Base-by-base conservation (phyloP, 179 eudicot genomes). In the Beta lomatogona region DNA sequence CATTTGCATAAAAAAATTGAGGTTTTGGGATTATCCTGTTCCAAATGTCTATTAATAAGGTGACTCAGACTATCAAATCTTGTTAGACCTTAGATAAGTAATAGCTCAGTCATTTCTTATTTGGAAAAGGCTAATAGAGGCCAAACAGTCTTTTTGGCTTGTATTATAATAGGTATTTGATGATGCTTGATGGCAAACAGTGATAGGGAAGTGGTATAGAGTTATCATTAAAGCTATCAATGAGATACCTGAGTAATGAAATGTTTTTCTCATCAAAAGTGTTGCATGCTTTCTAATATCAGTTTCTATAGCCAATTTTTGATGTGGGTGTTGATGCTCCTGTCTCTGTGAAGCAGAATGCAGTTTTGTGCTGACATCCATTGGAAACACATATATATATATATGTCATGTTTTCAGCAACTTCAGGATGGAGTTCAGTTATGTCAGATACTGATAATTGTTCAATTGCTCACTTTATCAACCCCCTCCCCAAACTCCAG, bases 341-440 rank as follows among this genome's bases (percentile, higher is more conserved):
- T 63, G 44, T 14, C 21, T 77, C 44, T 78, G 67, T 58, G 82
- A 67, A 68, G 64, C 50, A 54, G 63, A 48, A 68, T 58, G 31
- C 18, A 14, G 69, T 19, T 57, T 22, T 5, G 19, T 18, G 57
- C 18, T 69, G n/a, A 45, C n/a, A 7, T 21, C 13, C 54, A 70
- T 70, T 45, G 12, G 25, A 18, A 36, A 65, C 18, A 28, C 1
- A 28, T 28, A 28, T 28, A 60, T 36, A 28, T 28, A 2, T 28
- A 28, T 28, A 1, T 28, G 31, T 28, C 31, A 28, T 28, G 31
- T 28, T 28, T 28, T 28, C 31, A 28, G 31, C 41, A 36, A 36
- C 41, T 36, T 36, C 41, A 2, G 55, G 6, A 57, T 45, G 36
- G 66, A 44, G 41, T 28, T 36, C 50, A 21, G 69, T 45, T 76